Evolutionary conservation across 23 red algal species (phyloP).

Genomic region (Agarophyton chilense): DNA sequence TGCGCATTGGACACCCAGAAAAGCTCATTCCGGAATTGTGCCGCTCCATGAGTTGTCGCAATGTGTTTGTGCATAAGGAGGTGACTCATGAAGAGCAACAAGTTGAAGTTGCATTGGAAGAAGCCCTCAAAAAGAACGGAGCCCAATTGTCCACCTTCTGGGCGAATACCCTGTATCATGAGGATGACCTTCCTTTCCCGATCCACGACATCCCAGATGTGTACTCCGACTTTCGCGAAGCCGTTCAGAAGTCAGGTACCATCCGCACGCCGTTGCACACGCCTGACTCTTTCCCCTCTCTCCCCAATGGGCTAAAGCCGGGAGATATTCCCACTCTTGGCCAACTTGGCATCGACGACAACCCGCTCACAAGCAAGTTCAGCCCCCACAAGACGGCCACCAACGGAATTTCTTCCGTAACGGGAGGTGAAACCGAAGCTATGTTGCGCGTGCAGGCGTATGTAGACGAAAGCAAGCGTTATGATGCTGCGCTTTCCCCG

Average conservation of each 20-base stretch:
- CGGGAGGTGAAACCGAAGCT: slow-evolving; percentile 90
- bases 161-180: slow-evolving; percentile 95
- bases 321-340: slow-evolving; percentile 86
- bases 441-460: slow-evolving; percentile 81
- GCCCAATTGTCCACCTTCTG: slow-evolving; percentile 80
- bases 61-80: slow-evolving; percentile 90
- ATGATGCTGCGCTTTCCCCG: slow-evolving; percentile 22
- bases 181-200: slow-evolving; percentile 92
- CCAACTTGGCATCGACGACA: slow-evolving; percentile 77
- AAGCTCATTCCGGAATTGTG: slow-evolving; percentile 76
- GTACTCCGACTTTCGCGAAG: slow-evolving; percentile 93
- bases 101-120: slow-evolving; percentile 67
- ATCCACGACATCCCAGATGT: slow-evolving; percentile 91
- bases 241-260: slow-evolving; percentile 74
- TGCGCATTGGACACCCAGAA: slow-evolving; percentile 90
- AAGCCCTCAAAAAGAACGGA: slow-evolving; percentile 75
- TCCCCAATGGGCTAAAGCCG: slow-evolving; percentile 56
- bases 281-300: slow-evolving; percentile 51
- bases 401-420: slow-evolving; percentile 51
- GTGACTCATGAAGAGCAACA: slow-evolving; percentile 94
- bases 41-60: slow-evolving; percentile 31
- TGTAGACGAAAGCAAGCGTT: slow-evolving; percentile 62
- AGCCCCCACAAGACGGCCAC: background rate
- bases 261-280: slow-evolving; percentile 82
- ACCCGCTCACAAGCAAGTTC: background rate